Percentiles rank a stretch among this genome's conserved stretches.
phyloP scores from a whole-genome alignment of 2,329 filamentous ascomycete genomes.

The Neofusicoccum cordaticola region DNA sequence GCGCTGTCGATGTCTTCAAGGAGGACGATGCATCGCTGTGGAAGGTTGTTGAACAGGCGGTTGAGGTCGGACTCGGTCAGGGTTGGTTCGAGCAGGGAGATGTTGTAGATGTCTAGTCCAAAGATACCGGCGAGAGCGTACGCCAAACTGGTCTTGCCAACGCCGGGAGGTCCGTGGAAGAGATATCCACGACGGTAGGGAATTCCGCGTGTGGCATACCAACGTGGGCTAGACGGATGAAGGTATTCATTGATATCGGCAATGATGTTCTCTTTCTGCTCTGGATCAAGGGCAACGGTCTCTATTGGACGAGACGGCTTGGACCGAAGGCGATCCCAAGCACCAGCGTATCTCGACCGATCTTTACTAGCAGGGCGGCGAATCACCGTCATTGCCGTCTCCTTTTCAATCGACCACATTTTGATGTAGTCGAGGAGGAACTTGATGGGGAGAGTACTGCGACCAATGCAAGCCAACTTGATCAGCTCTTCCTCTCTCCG shows the following conservation, averaged over 20 bases:
- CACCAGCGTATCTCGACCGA: slow-evolving; percentile 29
- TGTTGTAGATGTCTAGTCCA: slow-evolving; percentile 46
- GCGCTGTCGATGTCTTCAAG: slow-evolving; percentile 50
- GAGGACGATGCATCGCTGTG: slow-evolving; percentile 45
- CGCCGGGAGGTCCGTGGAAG: slow-evolving; percentile 73
- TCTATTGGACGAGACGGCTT: slow-evolving; percentile 68
- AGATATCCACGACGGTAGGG: slow-evolving; percentile 82
- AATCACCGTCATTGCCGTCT: slow-evolving; percentile 46
- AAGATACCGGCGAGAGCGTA: slow-evolving; percentile 47
- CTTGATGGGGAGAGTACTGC: slow-evolving; percentile 49
- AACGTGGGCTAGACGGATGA: slow-evolving; percentile 67
- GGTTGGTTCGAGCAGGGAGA: slow-evolving; percentile 61
- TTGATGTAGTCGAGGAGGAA: slow-evolving; percentile 45
- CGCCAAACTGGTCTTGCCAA: slow-evolving; percentile 60
- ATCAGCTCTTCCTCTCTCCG: slow-evolving; percentile 41
- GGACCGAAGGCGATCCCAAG: slow-evolving; percentile 43
- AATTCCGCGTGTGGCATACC: slow-evolving; percentile 81
- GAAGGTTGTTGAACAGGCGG: slow-evolving; percentile 43
- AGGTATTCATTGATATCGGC: slow-evolving; percentile 76
- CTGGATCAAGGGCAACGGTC: slow-evolving; percentile 70
- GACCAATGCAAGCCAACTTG: slow-evolving; percentile 47
- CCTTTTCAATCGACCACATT: slow-evolving; percentile 42
- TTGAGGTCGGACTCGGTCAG: slow-evolving; percentile 65
- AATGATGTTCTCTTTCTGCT: slow-evolving; percentile 65
- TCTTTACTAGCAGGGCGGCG: slow-evolving; percentile 46